These are phyloP conservation scores for Mortierella sp. DNA, from an alignment of 371 early-diverging fungal genomes.

Conservation along the genomic window DNA sequence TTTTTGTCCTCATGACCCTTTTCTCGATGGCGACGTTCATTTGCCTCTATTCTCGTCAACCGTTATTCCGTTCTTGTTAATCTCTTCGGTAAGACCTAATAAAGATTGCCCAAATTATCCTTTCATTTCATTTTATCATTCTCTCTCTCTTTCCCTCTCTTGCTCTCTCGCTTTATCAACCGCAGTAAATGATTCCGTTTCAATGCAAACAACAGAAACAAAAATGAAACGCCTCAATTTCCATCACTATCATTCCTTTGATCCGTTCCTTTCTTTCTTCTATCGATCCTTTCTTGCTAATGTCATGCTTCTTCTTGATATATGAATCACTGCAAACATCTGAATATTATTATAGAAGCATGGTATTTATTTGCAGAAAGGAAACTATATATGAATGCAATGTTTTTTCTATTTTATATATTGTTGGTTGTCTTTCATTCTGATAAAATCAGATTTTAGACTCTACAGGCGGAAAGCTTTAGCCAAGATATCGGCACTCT, in stretches of 20 bases:
- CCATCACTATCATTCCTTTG: not conserved
- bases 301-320: too few relatives aligned
- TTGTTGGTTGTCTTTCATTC: not conserved
- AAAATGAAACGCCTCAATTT: not conserved
- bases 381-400: not conserved
- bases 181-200: slow-evolving; percentile 3
- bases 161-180: slow-evolving; percentile 1
- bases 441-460: not conserved
- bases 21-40: too few relatives aligned
- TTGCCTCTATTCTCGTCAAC: too few relatives aligned
- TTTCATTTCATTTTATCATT: too few relatives aligned
- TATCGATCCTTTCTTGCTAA: too few relatives aligned
- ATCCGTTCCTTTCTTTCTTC: not conserved
- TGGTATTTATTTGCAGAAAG: too few relatives aligned
- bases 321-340: too few relatives aligned
- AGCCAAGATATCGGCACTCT: slow-evolving; percentile 52
- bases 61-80: too few relatives aligned
- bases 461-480: slow-evolving; percentile 48
- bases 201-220: not conserved
- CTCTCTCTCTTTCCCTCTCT: slow-evolving; percentile 11
- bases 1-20: too few relatives aligned
- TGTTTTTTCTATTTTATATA: slow-evolving; percentile 3
- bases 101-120: too few relatives aligned
- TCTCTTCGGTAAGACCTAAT: too few relatives aligned
- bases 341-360: not conserved